Evolutionary conservation across 2,329 filamentous ascomycete genomes (phyloP), one percentile per base, ranked within the genome.

Genomic region (Cordyceps fumosorosea): DNA sequence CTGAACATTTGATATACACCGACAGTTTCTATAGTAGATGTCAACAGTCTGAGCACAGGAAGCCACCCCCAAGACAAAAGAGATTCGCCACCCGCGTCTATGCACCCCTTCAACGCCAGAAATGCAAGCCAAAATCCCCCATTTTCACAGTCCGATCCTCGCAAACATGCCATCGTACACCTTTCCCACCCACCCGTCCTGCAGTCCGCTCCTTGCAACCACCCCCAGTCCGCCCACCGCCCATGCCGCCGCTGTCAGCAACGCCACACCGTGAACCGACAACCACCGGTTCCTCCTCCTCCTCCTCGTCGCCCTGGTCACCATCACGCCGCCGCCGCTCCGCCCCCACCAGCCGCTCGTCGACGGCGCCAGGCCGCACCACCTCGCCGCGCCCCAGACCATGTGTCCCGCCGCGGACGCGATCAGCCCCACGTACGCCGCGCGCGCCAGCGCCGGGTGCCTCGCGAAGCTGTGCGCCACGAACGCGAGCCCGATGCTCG

Each of bases 361-460:
- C 1, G 80, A 79, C 22, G 88, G 87, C 56, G 86, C 80, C 53
- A 83, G 78, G 0, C 86, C 86, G 64, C 93, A 77, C 89, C 91
- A 97, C 73, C 85, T 89, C n/a, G 91, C 90, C 76, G 86, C 85
- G 2, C 93, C 93, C 85, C 91, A 96, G 8, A 90, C 84, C 72
- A 93, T 86, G 76, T 97, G 93, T 64, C 87, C 90, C 26, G 84
- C 86, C 0, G 86, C 89, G 0, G 88, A 75, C 18, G 77, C 78
- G 7, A 96, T 78, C 55, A 97, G 78, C 1, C 86, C 81, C 1
- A 78, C 69, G 72, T 96, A 96, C 1, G 89, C 87, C 1, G 81
- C 67, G 72, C 86, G 89, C n/a, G 89, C 85, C 10, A 88, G 72
- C 1, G 81, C 66, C 0, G 88, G 86, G 69, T 90, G 88, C 16